These are phyloP conservation scores for Leccinum brunneo-olivaceum DNA, from an alignment of 1,284 basidiomycete species.

Conservation along the genomic window DNA sequence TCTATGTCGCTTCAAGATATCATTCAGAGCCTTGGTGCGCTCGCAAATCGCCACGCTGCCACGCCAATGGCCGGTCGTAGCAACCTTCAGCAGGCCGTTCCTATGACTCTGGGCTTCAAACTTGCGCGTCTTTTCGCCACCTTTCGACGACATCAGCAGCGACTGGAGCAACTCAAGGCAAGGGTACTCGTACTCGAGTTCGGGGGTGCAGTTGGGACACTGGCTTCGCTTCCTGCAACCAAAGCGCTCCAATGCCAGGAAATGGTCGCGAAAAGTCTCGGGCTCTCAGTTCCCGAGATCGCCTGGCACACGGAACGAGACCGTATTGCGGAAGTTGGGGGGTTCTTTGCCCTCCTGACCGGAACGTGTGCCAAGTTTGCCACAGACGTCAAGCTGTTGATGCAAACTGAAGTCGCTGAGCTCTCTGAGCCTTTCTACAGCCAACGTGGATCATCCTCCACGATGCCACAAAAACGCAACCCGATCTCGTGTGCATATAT, in stretches of 20 bases:
- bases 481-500: constrained; percentile 39
- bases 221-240: constrained; percentile 36
- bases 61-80: constrained; percentile 42
- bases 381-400: constrained; percentile 38
- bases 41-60: constrained; percentile 28
- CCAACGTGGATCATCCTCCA: constrained; percentile 39
- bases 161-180: constrained; percentile 31
- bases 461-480: constrained; percentile 43
- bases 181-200: constrained; percentile 38
- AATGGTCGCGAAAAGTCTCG: constrained; percentile 30
- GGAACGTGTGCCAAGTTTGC: constrained; percentile 40
- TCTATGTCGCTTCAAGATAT: constrained; percentile 28
- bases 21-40: constrained; percentile 21
- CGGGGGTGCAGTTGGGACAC: constrained; percentile 38
- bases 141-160: constrained; percentile 34
- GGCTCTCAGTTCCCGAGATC: constrained; percentile 34
- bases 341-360: constrained; percentile 36
- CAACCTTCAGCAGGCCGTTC: constrained; percentile 42
- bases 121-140: constrained; percentile 38
- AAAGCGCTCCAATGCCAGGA: constrained; percentile 34
- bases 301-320: constrained; percentile 43
- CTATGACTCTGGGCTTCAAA: constrained; percentile 42
- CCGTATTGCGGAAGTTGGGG: constrained; percentile 36
- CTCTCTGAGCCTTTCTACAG: constrained; percentile 36
- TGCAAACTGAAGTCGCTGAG: constrained; percentile 41